Evolutionary conservation across 2,329 filamentous ascomycete species (phyloP), one percentile per base, ranked within the genome.

Genomic region (Chrysoporthe austroafricana): DNA sequence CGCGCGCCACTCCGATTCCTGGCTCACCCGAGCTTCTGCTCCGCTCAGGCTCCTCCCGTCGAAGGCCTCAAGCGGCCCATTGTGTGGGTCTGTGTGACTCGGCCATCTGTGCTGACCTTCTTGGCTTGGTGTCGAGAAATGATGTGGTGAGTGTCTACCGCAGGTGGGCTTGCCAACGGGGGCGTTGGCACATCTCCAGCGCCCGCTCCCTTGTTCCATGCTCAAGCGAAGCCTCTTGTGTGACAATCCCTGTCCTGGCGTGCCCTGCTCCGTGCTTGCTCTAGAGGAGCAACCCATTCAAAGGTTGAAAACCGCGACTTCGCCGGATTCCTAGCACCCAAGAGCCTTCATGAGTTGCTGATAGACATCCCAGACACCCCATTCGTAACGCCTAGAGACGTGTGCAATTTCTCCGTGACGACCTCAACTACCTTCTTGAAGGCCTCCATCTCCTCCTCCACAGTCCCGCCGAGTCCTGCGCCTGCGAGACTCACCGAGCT

Each of bases 371-470:
- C 63, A 39, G 68, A 66, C 42, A 67, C 75, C 72, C 71, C 73
- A 50, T 71, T 70, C 14, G 69, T 63, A 42, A 68, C 66, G 46
- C 70, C 58, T 36, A 76, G 75, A 50, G 77, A 71, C 62, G 76
- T 76, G 68, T 79, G 75, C 58, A 91, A 77, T 72, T 87, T 83
- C 56, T 81, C 80, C 75, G 89, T 81, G 16, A 94, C 86, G 59
- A 91, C 87, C 68, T 91, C 86, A 43, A 94, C 88, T 52, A 97
- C 88, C 71, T 85, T 86, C 74, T 87, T 88, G 73, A 97, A 90
- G 0, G 91, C 93, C 75, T 95, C 93, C 89, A 97, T 94, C 81
- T 98, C 95, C 82, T 98, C 96, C 76, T 97, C 94, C 7, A 95
- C 88, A 0, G 89, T 91, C 26, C 93, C 91, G 11, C 93, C 93